Evolutionary conservation across 768 basidiomycete genomes (phyloP).

Genomic region (Hericium erinaceus): DNA sequence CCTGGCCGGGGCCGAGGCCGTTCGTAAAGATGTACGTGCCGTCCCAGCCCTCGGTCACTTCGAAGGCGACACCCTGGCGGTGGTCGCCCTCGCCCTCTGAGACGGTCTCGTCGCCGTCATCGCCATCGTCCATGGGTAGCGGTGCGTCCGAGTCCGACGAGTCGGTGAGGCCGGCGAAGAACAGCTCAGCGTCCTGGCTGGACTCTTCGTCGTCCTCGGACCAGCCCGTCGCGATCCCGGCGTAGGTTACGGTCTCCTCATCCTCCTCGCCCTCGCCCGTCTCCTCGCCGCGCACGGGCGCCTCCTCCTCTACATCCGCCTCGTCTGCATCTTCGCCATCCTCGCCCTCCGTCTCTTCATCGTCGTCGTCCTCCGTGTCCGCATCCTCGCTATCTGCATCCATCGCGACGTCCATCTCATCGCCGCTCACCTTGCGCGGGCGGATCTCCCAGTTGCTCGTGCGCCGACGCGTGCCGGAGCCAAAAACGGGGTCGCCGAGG

Average conservation of each 20-base stretch:
- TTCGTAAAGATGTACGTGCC: constrained; percentile 70
- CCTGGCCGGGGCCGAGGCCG: constrained; percentile 43
- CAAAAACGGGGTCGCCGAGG: constrained; percentile 30
- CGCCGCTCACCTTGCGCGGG: constrained; percentile 3
- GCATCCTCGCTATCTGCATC: constrained; percentile 43
- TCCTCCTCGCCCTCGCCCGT: constrained; percentile 21
- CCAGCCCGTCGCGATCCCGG: constrained; percentile 68
- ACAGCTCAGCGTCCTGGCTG: constrained; percentile 74
- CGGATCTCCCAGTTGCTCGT: constrained; percentile 20
- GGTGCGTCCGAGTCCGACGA: constrained; percentile 32
- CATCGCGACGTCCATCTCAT: constrained; percentile 8
- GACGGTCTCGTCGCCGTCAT: constrained; percentile 22
- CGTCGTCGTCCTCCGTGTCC: constrained; percentile 59
- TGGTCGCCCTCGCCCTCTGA: constrained; percentile 24
- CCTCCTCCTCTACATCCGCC: constrained; percentile 38
- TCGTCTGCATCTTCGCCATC: constrained; percentile 38
- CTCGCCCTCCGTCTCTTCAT: constrained; percentile 46
- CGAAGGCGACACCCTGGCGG: constrained; percentile 31
- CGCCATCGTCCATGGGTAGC: constrained; percentile 15
- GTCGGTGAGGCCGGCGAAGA: constrained; percentile 72
- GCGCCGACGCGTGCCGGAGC: constrained; percentile 26
- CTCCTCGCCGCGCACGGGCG: constrained; percentile 28
- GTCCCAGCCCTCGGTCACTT: constrained; percentile 66
- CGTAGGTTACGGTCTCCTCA: constrained; percentile 34
- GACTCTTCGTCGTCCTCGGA: constrained; percentile 69